phyloP scores from a whole-genome alignment of 139 green algal genomes.

The Chlamydomonas incerta region DNA sequence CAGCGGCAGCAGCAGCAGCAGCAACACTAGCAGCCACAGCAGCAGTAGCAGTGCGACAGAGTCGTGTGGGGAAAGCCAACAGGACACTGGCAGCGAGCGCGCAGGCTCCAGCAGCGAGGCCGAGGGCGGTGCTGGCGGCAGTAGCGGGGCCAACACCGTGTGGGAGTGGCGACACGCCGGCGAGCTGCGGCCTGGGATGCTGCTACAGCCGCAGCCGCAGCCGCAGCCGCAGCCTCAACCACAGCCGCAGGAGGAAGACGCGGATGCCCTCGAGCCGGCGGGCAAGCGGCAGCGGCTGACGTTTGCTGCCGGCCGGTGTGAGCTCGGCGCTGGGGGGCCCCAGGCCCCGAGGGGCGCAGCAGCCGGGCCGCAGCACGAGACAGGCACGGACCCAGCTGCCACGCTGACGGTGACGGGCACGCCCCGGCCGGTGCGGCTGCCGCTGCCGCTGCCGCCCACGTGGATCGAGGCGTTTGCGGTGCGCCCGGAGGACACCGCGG shows the following conservation, averaged over 20 bases:
- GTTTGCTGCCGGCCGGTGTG: too few relatives aligned
- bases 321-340: too few relatives aligned
- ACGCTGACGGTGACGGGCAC: too few relatives aligned
- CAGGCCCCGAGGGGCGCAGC: too few relatives aligned
- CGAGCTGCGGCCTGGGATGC: not conserved
- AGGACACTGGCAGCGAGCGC: not conserved
- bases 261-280: not conserved
- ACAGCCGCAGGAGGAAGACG: not conserved
- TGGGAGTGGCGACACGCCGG: conserved; percentile 18
- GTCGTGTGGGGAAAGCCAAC: not conserved
- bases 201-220: not conserved
- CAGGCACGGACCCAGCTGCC: too few relatives aligned
- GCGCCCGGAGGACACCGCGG: not conserved
- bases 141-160: not conserved
- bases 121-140: not conserved
- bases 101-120: not conserved
- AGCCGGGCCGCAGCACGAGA: too few relatives aligned
- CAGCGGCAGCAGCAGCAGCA: not conserved
- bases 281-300: not conserved
- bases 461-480: conserved; percentile 15
- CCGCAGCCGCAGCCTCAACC: not conserved
- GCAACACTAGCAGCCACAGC: not conserved
- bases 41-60: not conserved
- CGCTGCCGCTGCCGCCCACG: not conserved
- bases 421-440: too few relatives aligned